These are phyloP conservation scores for Phytopythium vexans DNA, from an alignment of 352 stramenopile species.

Conservation along the genomic window DNA sequence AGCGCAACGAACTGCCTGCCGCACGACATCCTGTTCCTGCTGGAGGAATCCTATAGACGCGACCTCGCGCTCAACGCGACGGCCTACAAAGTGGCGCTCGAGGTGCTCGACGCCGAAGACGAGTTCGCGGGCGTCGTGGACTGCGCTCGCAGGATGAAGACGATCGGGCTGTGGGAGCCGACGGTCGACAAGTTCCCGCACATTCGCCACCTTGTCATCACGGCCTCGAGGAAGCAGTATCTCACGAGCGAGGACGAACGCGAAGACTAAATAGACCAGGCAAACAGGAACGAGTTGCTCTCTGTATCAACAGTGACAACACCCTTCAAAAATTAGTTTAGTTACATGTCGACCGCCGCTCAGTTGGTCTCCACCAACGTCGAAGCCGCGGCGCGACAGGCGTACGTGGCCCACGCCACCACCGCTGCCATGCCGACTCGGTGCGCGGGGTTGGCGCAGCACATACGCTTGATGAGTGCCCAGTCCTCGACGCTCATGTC, in stretches of 20 bases:
- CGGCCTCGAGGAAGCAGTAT: slow-evolving; percentile 14
- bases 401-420: slow-evolving; percentile 6
- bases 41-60: slow-evolving; percentile 31
- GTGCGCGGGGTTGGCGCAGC: slow-evolving; percentile 2
- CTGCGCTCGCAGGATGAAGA: slow-evolving; percentile 29
- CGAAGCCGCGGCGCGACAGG: neutral
- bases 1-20: slow-evolving; percentile 37
- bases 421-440: slow-evolving; percentile 4
- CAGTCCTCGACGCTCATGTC: slow-evolving; percentile 5
- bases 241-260: slow-evolving; percentile 3
- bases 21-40: slow-evolving; percentile 41
- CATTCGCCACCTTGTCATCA: slow-evolving; percentile 26
- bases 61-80: slow-evolving; percentile 33
- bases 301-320: too few relatives aligned
- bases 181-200: slow-evolving; percentile 32
- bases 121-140: slow-evolving; percentile 23
- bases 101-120: slow-evolving; percentile 28
- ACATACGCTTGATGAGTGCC: slow-evolving; percentile 9
- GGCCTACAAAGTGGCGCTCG: slow-evolving; percentile 46
- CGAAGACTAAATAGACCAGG: slow-evolving; percentile 1
- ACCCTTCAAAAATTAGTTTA: too few relatives aligned
- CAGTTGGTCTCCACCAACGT: neutral
- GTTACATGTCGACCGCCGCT: neutral
- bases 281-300: neutral
- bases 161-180: slow-evolving; percentile 19